Evolutionary conservation across 352 stramenopile species (phyloP).

Genomic region (Phytophthora crassamura): DNA sequence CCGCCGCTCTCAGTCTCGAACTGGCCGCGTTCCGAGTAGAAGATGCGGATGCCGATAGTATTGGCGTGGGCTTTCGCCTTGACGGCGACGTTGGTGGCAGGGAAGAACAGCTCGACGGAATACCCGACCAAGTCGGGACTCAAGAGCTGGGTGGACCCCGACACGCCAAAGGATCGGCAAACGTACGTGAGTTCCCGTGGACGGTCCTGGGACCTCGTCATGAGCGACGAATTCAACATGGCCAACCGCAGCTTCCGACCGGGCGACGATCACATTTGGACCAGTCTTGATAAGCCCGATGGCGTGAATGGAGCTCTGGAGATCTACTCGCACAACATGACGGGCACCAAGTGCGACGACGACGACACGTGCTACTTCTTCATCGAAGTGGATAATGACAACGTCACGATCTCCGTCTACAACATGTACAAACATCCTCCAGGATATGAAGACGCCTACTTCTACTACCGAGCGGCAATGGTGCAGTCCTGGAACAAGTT

Average conservation of each 20-base stretch:
- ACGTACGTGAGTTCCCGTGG: slow-evolving; percentile 58
- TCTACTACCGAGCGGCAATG: slow-evolving; percentile 83
- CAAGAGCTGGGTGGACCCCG: slow-evolving; percentile 62
- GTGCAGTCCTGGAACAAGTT: slow-evolving; percentile 95
- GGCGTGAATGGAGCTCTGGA: slow-evolving; percentile 91
- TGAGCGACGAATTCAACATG: slow-evolving; percentile 96
- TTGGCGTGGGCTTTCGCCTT: slow-evolving; percentile 5
- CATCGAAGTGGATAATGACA: slow-evolving; percentile 48
- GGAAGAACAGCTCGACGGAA: slow-evolving; percentile 27
- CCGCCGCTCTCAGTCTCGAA: slow-evolving; percentile 2
- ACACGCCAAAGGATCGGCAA: slow-evolving; percentile 45
- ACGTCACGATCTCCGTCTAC: slow-evolving; percentile 52
- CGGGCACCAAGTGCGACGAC: slow-evolving; percentile 50
- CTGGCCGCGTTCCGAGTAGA: neutral
- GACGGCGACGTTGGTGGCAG: neutral
- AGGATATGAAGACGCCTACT: slow-evolving; percentile 50
- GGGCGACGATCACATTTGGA: slow-evolving; percentile 95
- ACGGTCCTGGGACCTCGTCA: slow-evolving; percentile 70
- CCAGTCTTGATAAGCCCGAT: slow-evolving; percentile 94
- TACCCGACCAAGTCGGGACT: slow-evolving; percentile 48
- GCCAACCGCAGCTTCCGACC: slow-evolving; percentile 89
- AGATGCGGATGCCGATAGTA: slow-evolving; percentile 10
- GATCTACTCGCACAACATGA: slow-evolving; percentile 91
- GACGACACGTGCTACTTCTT: slow-evolving; percentile 60
- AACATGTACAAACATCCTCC: slow-evolving; percentile 65